Evolutionary conservation across 805 yeast species (phyloP).

Genomic region (Kodamaea lidongshanica): DNA sequence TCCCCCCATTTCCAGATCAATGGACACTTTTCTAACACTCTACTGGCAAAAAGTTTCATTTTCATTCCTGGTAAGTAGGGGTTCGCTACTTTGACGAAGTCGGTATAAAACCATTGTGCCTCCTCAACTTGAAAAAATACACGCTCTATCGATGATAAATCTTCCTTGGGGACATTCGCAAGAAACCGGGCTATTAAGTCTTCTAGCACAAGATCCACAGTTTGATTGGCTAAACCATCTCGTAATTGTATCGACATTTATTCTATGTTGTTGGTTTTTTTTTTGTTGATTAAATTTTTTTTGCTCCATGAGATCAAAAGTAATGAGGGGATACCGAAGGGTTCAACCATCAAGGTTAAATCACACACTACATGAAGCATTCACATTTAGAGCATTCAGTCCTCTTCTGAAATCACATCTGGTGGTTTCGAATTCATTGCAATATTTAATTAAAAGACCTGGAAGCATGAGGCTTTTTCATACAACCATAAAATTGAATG

Average conservation of each 20-base stretch:
- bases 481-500: conserved; percentile 1
- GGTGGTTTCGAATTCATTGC: too few relatives aligned
- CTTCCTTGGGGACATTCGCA: conserved; percentile 88
- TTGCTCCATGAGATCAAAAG: too few relatives aligned
- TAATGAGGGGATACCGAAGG: too few relatives aligned
- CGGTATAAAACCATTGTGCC: conserved; percentile 96
- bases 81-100: conserved; percentile 66
- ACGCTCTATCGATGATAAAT: conserved; percentile 70
- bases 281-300: conserved; percentile 6
- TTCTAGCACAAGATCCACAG: conserved; percentile 70
- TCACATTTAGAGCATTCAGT: too few relatives aligned
- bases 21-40: conserved; percentile 64
- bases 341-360: too few relatives aligned
- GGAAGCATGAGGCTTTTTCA: conserved; percentile 5
- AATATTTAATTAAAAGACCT: neutral
- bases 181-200: conserved; percentile 87
- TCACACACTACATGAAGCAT: too few relatives aligned
- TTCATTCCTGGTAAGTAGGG: conserved; percentile 72
- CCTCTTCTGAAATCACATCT: too few relatives aligned
- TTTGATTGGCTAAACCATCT: conserved; percentile 52
- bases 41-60: conserved; percentile 68
- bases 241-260: conserved; percentile 57
- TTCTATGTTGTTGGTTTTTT: conserved; percentile 5
- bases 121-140: conserved; percentile 93
- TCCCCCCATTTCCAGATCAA: conserved; percentile 79